A percentile compares a stretch with the other conserved stretches of the same genome.
Conservation (phyloP, 345 rosid species). For the Gossypium thurberi region DNA sequence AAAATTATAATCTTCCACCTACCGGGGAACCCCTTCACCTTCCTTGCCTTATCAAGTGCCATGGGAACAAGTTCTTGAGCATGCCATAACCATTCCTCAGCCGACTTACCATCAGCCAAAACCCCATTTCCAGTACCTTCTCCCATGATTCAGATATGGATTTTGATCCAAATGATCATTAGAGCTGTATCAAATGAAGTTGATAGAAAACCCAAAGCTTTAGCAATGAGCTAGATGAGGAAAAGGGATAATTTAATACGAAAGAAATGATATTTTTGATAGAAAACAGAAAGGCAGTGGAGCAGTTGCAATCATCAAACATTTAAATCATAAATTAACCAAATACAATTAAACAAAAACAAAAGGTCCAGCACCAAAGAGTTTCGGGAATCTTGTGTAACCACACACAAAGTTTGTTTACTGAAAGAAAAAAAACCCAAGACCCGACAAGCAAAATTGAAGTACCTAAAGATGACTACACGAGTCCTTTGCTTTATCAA, state of each 20-base stretch:
- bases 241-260: not conserved
- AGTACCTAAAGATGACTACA: slow-evolving; percentile 27
- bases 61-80: slow-evolving; percentile 68
- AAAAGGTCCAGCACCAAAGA: slow-evolving; percentile 20
- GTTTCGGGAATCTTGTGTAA: slow-evolving; percentile 52
- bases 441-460: slow-evolving; percentile 21
- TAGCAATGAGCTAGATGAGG: slow-evolving; percentile 26
- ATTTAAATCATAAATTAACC: slow-evolving; percentile 15
- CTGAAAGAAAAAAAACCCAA: slow-evolving; percentile 28
- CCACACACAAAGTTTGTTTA: slow-evolving; percentile 37
- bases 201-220: slow-evolving; percentile 18
- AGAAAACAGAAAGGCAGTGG: slow-evolving; percentile 44
- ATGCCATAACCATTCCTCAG: slow-evolving; percentile 67
- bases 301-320: slow-evolving; percentile 67
- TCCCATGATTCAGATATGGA: slow-evolving; percentile 36
- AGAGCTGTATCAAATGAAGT: slow-evolving; percentile 26
- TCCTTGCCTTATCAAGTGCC: slow-evolving; percentile 51
- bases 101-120: slow-evolving; percentile 27
- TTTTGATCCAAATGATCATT: slow-evolving; percentile 25
- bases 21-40: slow-evolving; percentile 60
- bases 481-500: slow-evolving; percentile 43
- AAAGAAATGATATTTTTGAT: slow-evolving; percentile 13
- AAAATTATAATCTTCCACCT: slow-evolving; percentile 85
- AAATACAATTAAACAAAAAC: slow-evolving; percentile 24
- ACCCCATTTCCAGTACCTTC: slow-evolving; percentile 33